Base-by-base conservation (phyloP, 2,329 filamentous ascomycete genomes). In the Shiraia sp. region DNA sequence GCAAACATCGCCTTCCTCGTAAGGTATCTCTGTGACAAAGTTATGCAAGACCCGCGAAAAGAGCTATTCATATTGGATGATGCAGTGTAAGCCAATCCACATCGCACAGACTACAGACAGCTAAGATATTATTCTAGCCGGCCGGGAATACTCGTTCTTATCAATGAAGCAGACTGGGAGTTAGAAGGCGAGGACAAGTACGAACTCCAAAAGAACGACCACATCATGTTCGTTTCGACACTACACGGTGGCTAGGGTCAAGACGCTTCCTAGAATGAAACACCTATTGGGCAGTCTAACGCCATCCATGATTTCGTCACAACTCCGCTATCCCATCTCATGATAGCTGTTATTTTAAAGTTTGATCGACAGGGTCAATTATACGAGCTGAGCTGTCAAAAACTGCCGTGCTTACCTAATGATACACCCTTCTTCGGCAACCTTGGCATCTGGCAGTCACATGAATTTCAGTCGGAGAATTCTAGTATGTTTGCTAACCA, bases 131-230 rank as follows among this genome's bases (percentile, higher is more conserved):
- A 29, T 59, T 65, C 37, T 42, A 97, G 92, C 47, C 90, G 93
- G 38, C 93, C 93, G 4, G 93, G 93, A 2, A 96, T 99, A 68
- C 81, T 99, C 30, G 92, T 96, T 19, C 79, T 99, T 42, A 95
- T 99, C 70, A 99, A 99, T 66, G 93, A 99, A 59, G 89, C 90
- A 17, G 93, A 99, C 69, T 99, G 93, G 93, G 93, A 97, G 70
- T 81, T 99, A 10, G 93, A 97, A 72, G 93, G 91, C 13, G 92
- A 97, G 72, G 90, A 93, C 65, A 80, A 83, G 53, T 97, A 97
- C 66, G 85, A 90, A 71, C 73, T 99, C 43, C 84, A 92, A 71
- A 72, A 77, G 48, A 81, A 84, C 44, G 93, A 99, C 74, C 92
- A 88, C 65, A 88, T 99, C 57, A 77, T 97, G 53, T 99, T 99